Conservation (phyloP, 2,329 filamentous ascomycete genomes). For the Sordariomycetes sp. region DNA sequence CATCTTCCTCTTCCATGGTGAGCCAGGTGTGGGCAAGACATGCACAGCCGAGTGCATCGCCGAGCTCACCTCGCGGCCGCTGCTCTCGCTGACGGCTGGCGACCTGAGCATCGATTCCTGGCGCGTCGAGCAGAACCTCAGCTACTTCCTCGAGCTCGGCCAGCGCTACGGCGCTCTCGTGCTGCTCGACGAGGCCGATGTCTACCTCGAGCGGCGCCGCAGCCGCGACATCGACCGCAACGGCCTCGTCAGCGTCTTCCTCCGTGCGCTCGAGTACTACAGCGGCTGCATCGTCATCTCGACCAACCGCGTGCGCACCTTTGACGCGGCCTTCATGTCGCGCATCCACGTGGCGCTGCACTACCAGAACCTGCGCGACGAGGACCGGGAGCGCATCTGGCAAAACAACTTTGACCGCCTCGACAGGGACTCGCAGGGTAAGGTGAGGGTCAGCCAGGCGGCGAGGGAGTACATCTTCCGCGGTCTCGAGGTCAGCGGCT, state of each 20-base stretch:
- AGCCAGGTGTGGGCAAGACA: conserved; percentile 48
- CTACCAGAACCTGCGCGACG: conserved; percentile 29
- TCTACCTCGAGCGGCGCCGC: conserved; percentile 45
- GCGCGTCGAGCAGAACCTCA: conserved; percentile 31
- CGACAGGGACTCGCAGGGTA: conserved; percentile 26
- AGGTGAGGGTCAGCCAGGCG: conserved; percentile 24
- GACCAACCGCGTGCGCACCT: conserved; percentile 36
- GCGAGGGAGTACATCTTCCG: conserved; percentile 29
- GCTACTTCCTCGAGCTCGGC: conserved; percentile 37
- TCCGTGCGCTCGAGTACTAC: conserved; percentile 43
- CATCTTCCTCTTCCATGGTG: conserved; percentile 42
- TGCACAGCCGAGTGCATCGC: conserved; percentile 46
- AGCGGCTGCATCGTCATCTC: conserved; percentile 40
- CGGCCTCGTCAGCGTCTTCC: conserved; percentile 37
- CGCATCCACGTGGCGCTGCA: conserved; percentile 40
- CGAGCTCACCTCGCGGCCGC: conserved; percentile 38
- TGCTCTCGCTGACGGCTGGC: conserved; percentile 40
- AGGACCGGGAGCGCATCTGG: conserved; percentile 35
- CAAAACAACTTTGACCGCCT: conserved; percentile 34
- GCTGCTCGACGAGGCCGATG: conserved; percentile 51
- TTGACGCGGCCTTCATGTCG: conserved; percentile 38
- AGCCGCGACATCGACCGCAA: conserved; percentile 34
- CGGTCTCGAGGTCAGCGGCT: conserved; percentile 21
- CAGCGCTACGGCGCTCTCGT: conserved; percentile 41
- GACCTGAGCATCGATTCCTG: conserved; percentile 31